Evolutionary conservation across 306 rosid species (phyloP).

Genomic region (Spatholobus suberectus): DNA sequence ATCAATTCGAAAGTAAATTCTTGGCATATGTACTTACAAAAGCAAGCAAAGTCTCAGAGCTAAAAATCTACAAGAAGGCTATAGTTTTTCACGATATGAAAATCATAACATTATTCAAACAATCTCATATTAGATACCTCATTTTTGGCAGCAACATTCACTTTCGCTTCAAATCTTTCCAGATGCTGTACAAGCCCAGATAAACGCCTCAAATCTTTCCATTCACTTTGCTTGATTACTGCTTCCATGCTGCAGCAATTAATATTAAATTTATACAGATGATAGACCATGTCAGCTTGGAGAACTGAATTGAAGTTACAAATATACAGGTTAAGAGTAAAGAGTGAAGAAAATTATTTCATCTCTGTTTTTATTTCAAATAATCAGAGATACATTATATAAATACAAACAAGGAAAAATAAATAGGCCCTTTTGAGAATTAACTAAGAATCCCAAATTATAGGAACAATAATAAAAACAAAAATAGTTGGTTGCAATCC

Average conservation of each 20-base stretch:
- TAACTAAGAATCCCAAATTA: neutral
- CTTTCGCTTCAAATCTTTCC: neutral
- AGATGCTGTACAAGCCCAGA: neutral
- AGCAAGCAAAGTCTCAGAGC: neutral
- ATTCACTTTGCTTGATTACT: neutral
- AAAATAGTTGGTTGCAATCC: neutral
- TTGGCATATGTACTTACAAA: neutral
- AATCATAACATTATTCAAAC: neutral
- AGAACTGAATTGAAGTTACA: slow-evolving; percentile 4
- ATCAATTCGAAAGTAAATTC: neutral
- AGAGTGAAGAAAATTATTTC: neutral
- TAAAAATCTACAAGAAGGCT: neutral
- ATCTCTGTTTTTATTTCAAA: neutral
- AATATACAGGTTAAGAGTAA: neutral
- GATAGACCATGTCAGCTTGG: neutral
- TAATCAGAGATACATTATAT: neutral
- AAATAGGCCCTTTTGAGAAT: neutral
- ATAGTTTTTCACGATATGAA: neutral
- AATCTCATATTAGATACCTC: slow-evolving; percentile 42
- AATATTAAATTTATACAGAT: slow-evolving; percentile 29
- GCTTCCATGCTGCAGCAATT: slow-evolving; percentile 18
- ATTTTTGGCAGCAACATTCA: neutral
- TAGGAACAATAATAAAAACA: neutral
- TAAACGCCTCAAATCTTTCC: too few species aligned
- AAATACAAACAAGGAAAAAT: neutral